A percentile compares a stretch with the other conserved stretches of the same genome.
Evolutionary conservation across 2,329 filamentous ascomycete species (phyloP).

Genomic region (Beauveria bassiana): DNA sequence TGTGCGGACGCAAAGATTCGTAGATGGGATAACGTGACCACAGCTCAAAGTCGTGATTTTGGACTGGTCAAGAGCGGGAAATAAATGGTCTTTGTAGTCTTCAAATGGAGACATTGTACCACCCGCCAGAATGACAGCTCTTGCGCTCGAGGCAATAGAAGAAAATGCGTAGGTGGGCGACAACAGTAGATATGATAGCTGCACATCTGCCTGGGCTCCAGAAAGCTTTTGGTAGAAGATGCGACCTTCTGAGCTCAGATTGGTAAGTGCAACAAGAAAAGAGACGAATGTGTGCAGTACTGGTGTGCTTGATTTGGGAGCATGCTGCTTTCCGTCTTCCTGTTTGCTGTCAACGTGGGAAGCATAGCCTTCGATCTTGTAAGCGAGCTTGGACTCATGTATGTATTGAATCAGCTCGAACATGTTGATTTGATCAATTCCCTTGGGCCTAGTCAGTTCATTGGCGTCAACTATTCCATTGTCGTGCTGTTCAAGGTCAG

Average conservation of each 20-base stretch:
- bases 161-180: slow-evolving; percentile 89
- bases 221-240: slow-evolving; percentile 53
- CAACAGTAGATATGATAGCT: slow-evolving; percentile 77
- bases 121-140: slow-evolving; percentile 83
- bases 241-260: slow-evolving; percentile 65
- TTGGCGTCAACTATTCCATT: slow-evolving; percentile 66
- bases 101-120: slow-evolving; percentile 97
- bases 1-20: slow-evolving; percentile 73
- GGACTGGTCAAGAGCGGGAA: slow-evolving; percentile 59
- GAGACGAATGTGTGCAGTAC: slow-evolving; percentile 49
- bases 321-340: slow-evolving; percentile 20
- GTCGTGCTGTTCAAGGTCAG: slow-evolving; percentile 21
- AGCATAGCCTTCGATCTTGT: slow-evolving; percentile 88
- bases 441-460: slow-evolving; percentile 70
- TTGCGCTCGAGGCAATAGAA: slow-evolving; percentile 74
- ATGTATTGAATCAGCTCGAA: slow-evolving; percentile 84
- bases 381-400: slow-evolving; percentile 83
- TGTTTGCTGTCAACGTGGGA: slow-evolving; percentile 49
- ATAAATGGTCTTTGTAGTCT: slow-evolving; percentile 80
- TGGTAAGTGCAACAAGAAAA: slow-evolving; percentile 75
- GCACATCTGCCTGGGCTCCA: slow-evolving; percentile 36
- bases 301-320: slow-evolving; percentile 29
- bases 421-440: slow-evolving; percentile 90
- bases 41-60: slow-evolving; percentile 79
- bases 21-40: slow-evolving; percentile 82